phyloP scores from a whole-genome alignment of 768 basidiomycete species.

The Leccinum ochraceum region DNA sequence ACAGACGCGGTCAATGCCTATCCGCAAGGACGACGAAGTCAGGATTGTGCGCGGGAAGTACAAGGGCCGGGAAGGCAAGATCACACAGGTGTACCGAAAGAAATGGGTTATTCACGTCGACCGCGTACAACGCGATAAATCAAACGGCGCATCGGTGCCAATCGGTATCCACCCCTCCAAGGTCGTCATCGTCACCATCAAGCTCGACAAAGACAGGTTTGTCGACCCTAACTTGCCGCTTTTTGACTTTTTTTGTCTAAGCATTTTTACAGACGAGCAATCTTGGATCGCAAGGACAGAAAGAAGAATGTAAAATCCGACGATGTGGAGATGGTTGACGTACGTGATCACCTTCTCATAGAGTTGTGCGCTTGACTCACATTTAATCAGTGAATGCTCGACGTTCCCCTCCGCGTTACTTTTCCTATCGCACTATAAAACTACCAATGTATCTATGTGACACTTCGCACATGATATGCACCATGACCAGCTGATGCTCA shows the following conservation, averaged over 20 bases:
- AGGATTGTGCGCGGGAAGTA: constrained; percentile 96
- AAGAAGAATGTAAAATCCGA: constrained; percentile 58
- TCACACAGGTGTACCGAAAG: constrained; percentile 97
- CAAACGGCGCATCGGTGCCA: constrained; percentile 90
- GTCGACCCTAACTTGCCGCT: constrained; percentile 15
- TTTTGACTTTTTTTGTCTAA: constrained; percentile 9
- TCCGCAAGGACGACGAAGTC: constrained; percentile 99
- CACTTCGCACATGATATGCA: constrained; percentile 54
- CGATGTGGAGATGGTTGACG: constrained; percentile 82
- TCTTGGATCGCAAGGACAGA: constrained; percentile 83
- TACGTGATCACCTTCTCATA: constrained; percentile 42
- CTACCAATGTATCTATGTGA: constrained; percentile 66
- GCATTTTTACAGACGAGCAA: constrained; percentile 60
- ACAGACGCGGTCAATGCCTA: constrained; percentile 87
- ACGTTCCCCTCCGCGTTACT: constrained; percentile 11
- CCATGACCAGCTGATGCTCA: constrained; percentile 36
- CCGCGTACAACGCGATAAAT: constrained; percentile 96
- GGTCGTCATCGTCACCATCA: constrained; percentile 90
- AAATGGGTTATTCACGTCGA: constrained; percentile 99
- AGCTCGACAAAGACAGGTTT: constrained; percentile 88
- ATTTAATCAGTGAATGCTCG: constrained; percentile 25
- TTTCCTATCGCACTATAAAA: constrained; percentile 43
- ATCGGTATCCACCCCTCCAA: constrained; percentile 98
- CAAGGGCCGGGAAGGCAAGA: constrained; percentile 98
- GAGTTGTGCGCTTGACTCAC: constrained; percentile 15